Conservation (phyloP, 768 basidiomycete genomes). For the Roridomyces roridus region DNA sequence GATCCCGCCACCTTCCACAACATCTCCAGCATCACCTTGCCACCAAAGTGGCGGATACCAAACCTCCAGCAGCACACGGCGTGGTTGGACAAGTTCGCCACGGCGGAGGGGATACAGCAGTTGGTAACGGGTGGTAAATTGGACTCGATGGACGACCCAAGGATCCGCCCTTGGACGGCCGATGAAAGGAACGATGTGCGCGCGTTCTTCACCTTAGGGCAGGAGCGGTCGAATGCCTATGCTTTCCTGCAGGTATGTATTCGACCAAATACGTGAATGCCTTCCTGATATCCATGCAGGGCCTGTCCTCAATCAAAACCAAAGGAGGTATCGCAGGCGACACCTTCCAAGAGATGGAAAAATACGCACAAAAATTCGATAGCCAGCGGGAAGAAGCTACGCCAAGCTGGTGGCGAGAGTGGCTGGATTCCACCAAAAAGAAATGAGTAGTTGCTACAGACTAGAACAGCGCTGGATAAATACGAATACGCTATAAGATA, state of each 20-base stretch:
- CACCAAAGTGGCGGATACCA: not conserved
- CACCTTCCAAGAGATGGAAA: constrained; percentile 16
- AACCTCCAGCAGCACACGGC: no score
- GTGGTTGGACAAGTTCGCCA: constrained; percentile 12
- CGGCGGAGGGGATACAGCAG: constrained; percentile 25
- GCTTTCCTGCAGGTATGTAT: constrained; percentile 5
- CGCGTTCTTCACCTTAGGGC: constrained; percentile 26
- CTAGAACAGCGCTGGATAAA: constrained; percentile 18
- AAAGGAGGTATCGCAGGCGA: constrained; percentile 19
- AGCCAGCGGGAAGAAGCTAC: constrained; percentile 24
- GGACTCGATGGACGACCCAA: constrained; percentile 39
- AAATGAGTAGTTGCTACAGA: constrained; percentile 5
- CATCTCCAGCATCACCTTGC: not conserved
- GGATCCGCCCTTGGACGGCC: constrained; percentile 41
- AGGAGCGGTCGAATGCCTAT: constrained; percentile 4
- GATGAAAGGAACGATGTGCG: constrained; percentile 34
- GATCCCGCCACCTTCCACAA: not conserved
- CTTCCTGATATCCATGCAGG: no score
- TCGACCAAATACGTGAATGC: no score
- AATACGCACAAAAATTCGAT: not conserved
- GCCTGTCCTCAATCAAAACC: not conserved
- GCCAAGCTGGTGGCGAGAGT: constrained; percentile 39
- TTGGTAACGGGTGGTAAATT: constrained; percentile 17
- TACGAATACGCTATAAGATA: constrained; percentile 26
- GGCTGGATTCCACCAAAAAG: constrained; percentile 14